Percentiles rank a stretch among this genome's conserved stretches.
phyloP scores from a whole-genome alignment of 2,329 filamentous ascomycete genomes.

The Pestalotiopsis sp. region DNA sequence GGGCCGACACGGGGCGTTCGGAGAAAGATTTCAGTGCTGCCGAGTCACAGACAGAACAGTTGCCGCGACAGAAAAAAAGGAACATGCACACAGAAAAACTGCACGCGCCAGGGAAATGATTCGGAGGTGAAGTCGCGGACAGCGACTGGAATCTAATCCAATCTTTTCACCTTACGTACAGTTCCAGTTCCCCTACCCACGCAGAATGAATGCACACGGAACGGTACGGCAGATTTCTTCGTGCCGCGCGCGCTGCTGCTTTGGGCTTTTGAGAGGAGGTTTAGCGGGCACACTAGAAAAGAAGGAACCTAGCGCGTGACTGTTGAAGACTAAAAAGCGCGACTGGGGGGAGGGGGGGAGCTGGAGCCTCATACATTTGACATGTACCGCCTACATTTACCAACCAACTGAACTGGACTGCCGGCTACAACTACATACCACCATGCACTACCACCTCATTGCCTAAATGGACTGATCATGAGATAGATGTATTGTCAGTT shows the following conservation, averaged over 20 bases:
- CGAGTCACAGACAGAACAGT: background rate
- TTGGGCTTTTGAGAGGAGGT: background rate
- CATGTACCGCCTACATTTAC: background rate
- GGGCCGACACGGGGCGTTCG: background rate
- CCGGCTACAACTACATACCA: too few relatives aligned
- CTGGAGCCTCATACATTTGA: background rate
- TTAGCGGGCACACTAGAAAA: background rate
- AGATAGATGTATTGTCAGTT: too few relatives aligned
- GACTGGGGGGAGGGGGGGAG: background rate
- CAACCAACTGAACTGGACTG: too few relatives aligned
- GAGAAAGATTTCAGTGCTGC: background rate
- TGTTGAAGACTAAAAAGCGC: background rate
- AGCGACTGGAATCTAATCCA: background rate
- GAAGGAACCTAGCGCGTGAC: background rate
- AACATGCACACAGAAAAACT: background rate
- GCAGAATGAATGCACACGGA: background rate
- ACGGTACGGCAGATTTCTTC: background rate
- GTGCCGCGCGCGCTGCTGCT: background rate
- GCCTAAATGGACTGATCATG: too few relatives aligned
- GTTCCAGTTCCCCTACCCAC: background rate
- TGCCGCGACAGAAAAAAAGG: background rate
- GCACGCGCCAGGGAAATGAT: background rate
- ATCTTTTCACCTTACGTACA: background rate
- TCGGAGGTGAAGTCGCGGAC: background rate
- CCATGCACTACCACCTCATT: too few relatives aligned